Evolutionary conservation across 2,329 filamentous ascomycete species (phyloP).

Genomic region (Xylariaceae sp.): DNA sequence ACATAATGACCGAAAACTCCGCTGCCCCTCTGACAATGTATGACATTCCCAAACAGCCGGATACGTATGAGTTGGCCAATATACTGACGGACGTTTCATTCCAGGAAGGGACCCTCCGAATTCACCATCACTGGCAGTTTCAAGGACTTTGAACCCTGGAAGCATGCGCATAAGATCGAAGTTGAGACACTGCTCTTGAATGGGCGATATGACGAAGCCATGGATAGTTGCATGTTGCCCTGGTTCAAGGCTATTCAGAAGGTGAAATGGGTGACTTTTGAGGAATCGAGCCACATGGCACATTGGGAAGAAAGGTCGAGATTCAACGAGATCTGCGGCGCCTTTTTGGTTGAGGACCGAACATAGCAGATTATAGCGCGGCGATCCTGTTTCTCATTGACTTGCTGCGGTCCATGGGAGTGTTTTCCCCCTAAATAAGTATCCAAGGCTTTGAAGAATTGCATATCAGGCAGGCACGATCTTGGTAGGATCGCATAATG

Average conservation of each 20-base stretch:
- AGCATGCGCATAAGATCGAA: conserved; percentile 17
- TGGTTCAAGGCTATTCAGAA: conserved; percentile 22
- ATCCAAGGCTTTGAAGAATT: too few relatives aligned
- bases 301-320: conserved; percentile 21
- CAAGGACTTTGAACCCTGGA: conserved; percentile 22
- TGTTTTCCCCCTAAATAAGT: too few relatives aligned
- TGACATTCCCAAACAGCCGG: background rate
- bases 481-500: too few relatives aligned
- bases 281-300: conserved; percentile 17
- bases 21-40: background rate
- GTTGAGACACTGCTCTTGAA: conserved; percentile 11
- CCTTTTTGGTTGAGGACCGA: too few relatives aligned
- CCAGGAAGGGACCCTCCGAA: background rate
- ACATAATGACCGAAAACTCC: background rate
- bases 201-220: conserved; percentile 23
- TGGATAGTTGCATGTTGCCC: conserved; percentile 17
- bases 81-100: too few relatives aligned
- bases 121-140: conserved; percentile 4
- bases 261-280: conserved; percentile 24
- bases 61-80: too few relatives aligned
- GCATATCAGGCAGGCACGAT: too few relatives aligned
- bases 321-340: conserved; percentile 22
- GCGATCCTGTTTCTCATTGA: too few relatives aligned
- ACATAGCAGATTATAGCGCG: too few relatives aligned
- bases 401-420: too few relatives aligned